Percentiles rank a stretch among this genome's conserved stretches.
Evolutionary conservation across 495 filamentous ascomycete genomes (phyloP).

Genomic region (Lasiosphaeria ovina): DNA sequence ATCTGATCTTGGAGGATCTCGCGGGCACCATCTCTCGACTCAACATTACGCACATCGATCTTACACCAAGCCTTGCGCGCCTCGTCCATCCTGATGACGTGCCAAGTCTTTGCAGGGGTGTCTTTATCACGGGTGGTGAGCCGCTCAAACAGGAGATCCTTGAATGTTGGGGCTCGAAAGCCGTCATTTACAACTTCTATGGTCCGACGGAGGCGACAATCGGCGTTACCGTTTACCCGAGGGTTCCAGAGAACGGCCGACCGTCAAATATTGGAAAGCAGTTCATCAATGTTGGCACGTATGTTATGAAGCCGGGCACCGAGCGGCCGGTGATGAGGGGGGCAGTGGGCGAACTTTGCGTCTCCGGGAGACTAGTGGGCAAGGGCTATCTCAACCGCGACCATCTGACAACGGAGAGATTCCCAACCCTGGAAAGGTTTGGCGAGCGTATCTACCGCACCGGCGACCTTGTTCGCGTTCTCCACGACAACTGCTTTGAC

Average conservation of each 20-base stretch:
- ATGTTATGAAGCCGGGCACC: conserved; percentile 69
- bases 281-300: conserved; percentile 78
- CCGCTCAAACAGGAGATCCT: conserved; percentile 70
- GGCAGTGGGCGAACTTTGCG: conserved; percentile 80
- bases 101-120: conserved; percentile 62
- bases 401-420: conserved; percentile 62
- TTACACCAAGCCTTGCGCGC: conserved; percentile 67
- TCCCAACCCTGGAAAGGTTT: conserved; percentile 54
- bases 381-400: conserved; percentile 82
- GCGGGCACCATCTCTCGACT: conserved; percentile 64
- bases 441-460: conserved; percentile 67
- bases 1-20: conserved; percentile 76
- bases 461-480: conserved; percentile 72
- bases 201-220: conserved; percentile 92
- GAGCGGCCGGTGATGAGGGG: conserved; percentile 72
- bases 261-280: conserved; percentile 82
- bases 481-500: conserved; percentile 67
- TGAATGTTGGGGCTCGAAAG: conserved; percentile 61
- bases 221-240: conserved; percentile 75
- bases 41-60: conserved; percentile 81
- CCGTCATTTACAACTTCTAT: conserved; percentile 71
- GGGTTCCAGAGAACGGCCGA: conserved; percentile 67
- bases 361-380: conserved; percentile 81
- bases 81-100: conserved; percentile 63
- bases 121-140: conserved; percentile 78